A percentile compares a stretch with the other conserved stretches of the same genome.
These are phyloP conservation scores for Geotrichum citri-aurantii DNA, from an alignment of 1,139 yeast species.

Conservation along the genomic window DNA sequence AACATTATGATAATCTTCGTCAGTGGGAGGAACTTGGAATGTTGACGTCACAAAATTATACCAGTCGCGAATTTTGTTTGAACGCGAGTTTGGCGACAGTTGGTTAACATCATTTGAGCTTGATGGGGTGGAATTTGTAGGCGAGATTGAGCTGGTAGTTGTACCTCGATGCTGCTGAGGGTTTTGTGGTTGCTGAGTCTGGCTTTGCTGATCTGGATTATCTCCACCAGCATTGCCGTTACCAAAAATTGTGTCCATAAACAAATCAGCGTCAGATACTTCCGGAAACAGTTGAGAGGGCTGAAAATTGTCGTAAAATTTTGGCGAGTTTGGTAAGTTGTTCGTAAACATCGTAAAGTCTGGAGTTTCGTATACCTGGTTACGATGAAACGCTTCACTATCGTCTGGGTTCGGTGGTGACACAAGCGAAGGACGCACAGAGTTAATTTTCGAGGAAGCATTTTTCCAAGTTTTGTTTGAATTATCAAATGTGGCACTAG, in stretches of 20 bases:
- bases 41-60: constrained; percentile 5
- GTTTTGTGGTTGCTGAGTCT: not conserved
- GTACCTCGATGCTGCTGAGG: not conserved
- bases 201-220: not conserved
- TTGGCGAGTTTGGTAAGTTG: constrained; percentile 28
- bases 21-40: not conserved
- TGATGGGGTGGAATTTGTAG: not conserved
- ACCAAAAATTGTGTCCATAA: not conserved
- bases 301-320: constrained; percentile 34
- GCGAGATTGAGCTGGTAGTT: not conserved
- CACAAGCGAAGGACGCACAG: not conserved
- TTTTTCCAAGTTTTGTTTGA: not conserved
- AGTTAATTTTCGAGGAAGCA: not conserved
- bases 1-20: not conserved
- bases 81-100: not conserved
- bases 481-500: not conserved
- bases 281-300: constrained; percentile 39
- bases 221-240: not conserved
- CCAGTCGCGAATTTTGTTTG: constrained; percentile 5
- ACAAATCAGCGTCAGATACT: not conserved
- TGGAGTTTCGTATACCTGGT: constrained; percentile 19
- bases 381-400: not conserved
- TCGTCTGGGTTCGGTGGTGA: not conserved
- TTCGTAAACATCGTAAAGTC: constrained; percentile 36
- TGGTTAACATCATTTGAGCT: not conserved